Base-by-base conservation (phyloP, 495 filamentous ascomycete species). In the Bacidia gigantensis region DNA sequence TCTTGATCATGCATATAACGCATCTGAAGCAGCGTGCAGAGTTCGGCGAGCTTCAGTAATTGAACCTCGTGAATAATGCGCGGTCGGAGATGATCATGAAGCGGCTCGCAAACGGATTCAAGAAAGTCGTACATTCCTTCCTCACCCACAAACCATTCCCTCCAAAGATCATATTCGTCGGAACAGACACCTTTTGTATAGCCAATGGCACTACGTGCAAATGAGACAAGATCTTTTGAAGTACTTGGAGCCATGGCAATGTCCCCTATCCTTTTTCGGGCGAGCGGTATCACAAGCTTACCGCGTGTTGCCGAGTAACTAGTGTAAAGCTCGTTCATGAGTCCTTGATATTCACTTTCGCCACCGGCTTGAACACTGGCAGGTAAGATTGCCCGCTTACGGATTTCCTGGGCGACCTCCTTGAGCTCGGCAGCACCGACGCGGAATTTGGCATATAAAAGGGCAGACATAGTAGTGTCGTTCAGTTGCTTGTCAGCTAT, bases 21-120 rank as follows among this genome's bases (percentile, higher is more conserved):
- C n/a, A 85, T 86, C 57, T 89, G 87, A 11, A 95, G 69, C 63
- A 89, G 74, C 9, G 81, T 82, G 51, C 87, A 82, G 1, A 95
- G 68, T 58, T 87, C 84, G 66, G 87, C 94, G 2, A 90, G 75
- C 68, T 84, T 78, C 69, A 87, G 58, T 56, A 84, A 70, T 68
- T 77, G 77, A 18, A 73, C 81, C 61, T 87, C 83, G 56, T 82
- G 81, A 41, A 86, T 83, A 21, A 80, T 84, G 26, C 76, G 69
- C 7, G 83, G 83, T 26, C 79, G 72, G 21, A 87, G 69, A 56
- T 84, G 71, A 52, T 87, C 83, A 57, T 84, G 84, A n/a, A 87
- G 66, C 9, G 83, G 81, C 64, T 87, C 83, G 58, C 81, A 84
- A 26, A 87, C 72, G 2, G 80, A 74, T 52, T 87, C 83, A 0